Evolutionary conservation across 2,329 filamentous ascomycete species (phyloP), one percentile per base, ranked within the genome.

Genomic region (Colletotrichum melonis): DNA sequence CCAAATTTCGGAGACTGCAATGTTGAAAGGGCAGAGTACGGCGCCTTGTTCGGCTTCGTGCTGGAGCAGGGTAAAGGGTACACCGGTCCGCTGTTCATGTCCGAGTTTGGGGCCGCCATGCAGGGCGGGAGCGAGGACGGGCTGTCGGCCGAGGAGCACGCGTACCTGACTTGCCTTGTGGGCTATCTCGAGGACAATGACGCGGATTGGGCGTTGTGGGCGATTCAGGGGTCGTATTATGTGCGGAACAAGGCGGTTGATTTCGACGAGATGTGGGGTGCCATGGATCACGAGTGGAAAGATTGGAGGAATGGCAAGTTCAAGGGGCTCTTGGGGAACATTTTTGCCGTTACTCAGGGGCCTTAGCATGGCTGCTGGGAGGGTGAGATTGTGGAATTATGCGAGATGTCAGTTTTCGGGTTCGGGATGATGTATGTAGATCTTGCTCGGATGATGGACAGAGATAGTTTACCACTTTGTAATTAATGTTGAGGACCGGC

Each of bases 161-260:
- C 77, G 1, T 91, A 90, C 77, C 82, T 90, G 58, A 80, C 81
- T 11, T 92, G 89, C 75, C 77, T 91, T 46, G 81, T 85, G 5
- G 84, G 82, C 12, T 89, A 90, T 69, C 85, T 91, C 82, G 80
- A 85, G 62, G 78, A 80, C 55, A 91, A 91, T 78, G 88, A 91
- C 76, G 86, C 86, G 42, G 90, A 91, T 73, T 91, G 89, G 89
- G 86, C 86, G 1, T 81, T 90, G 14, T 91, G 89, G 90, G 87
- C 87, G 4, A 76, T 91, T 56, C 86, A 89, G 79, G 89, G 89
- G 14, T 88, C 86, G 71, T 92, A 91, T 75, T 91, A 91, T 75
- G 83, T 90, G 12, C 82, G 88, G n/a, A 82, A 87, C 69, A 85
- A 86, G 32, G 79, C 76, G 9, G 79, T 88, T 19, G 86, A 90